Percentiles rank a stretch among this genome's conserved stretches.
phyloP scores from a whole-genome alignment of 2,329 filamentous ascomycete species.

The Talaromyces sp. region DNA sequence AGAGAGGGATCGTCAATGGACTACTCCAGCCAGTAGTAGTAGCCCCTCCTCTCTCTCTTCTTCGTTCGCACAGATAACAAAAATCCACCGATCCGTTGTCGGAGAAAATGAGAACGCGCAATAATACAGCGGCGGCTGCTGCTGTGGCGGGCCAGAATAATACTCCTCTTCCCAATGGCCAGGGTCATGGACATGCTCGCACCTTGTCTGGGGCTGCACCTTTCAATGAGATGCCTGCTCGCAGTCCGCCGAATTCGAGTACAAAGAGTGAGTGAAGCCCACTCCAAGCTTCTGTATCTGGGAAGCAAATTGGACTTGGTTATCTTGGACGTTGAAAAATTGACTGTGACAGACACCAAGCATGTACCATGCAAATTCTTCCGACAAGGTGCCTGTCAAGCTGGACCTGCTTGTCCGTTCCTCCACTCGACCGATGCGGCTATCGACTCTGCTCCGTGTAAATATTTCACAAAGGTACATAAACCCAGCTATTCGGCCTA shows the following conservation, averaged over 20 bases:
- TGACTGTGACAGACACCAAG: conserved; percentile 64
- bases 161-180: conserved; percentile 1
- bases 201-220: conserved; percentile 31
- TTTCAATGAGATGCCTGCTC: conserved; percentile 40
- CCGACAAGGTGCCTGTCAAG: conserved; percentile 90
- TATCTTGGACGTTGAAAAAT: neutral
- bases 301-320: no score
- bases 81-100: conserved; percentile 15
- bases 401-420: conserved; percentile 92
- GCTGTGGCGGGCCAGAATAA: conserved; percentile 10
- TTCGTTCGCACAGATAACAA: neutral
- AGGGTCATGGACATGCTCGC: conserved; percentile 39
- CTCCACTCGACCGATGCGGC: conserved; percentile 84
- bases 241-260: conserved; percentile 43
- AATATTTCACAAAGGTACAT: conserved; percentile 94
- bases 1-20: neutral
- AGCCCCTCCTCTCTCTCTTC: neutral
- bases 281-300: neutral
- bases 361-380: conserved; percentile 99
- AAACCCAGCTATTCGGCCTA: neutral
- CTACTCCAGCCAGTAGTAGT: neutral
- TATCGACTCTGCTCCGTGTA: conserved; percentile 83
- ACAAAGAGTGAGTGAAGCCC: conserved; percentile 21
- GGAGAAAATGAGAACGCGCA: conserved; percentile 34
- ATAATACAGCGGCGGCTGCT: conserved; percentile 3